Evolutionary conservation across 345 rosid species (phyloP), one percentile per base, ranked within the genome.

Genomic region (Punica granatum): DNA sequence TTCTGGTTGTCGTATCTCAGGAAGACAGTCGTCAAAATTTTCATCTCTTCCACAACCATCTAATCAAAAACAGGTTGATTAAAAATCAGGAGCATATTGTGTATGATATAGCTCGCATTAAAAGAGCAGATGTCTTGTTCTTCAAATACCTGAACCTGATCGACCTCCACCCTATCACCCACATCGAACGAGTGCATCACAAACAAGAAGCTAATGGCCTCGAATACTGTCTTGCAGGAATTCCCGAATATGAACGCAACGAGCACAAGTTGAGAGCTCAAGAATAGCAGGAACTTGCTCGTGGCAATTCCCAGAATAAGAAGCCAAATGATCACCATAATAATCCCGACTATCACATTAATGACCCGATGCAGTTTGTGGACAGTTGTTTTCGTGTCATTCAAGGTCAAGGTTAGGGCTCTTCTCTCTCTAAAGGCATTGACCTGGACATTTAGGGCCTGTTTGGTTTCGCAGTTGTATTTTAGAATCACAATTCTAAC

Each of bases 31-130:
- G 90, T 87, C 64, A 93, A 72, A 69, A 93, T 93, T 81, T 90
- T 93, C 96, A 93, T 93, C 81, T 93, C 98, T 77, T 93, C 98
- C 65, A 90, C 98, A n/a, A 90, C 42, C 89, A 90, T 21, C 98
- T 93, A 73, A 28, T 63, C 2, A 21, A n/a, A 23, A 23, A 3
- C 1, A 49, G 7, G 2, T 9, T 19, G 10, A 19, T n/a, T 19
- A 1, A 19, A 1, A 44, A 53, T n/a, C 28, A 53, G 59, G 14
- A 53, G 13, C 59, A 53, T 4, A 37, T 37, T 37, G 25, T 37
- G 67, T 56, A 13, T 30, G 46, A 39, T 25, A 56, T 33, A 5
- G 18, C 18, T 25, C 61, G 26, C 3, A 37, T n/a, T 65, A 43
- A 36, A 7, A 23, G 66, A 60, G 13, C n/a, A 67, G 21, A 51